phyloP scores from a whole-genome alignment of 2,329 filamentous ascomycete genomes.

The Pezicula radicicola region DNA sequence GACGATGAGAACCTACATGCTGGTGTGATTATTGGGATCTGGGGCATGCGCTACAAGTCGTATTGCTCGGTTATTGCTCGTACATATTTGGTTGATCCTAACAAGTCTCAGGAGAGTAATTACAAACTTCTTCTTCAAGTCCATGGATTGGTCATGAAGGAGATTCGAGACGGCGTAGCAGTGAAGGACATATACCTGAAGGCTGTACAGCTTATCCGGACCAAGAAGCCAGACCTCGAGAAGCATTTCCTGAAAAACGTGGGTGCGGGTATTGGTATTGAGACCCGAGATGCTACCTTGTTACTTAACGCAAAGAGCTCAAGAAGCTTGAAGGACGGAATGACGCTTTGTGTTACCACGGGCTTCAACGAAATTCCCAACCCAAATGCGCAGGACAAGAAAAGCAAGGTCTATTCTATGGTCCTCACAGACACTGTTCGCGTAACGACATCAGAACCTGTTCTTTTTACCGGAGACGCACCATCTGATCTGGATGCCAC shows the following conservation, averaged over 20 bases:
- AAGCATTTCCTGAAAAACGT: constrained; percentile 93
- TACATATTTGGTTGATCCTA: constrained; percentile 95
- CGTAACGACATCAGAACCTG: constrained; percentile 73
- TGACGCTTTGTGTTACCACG: constrained; percentile 90
- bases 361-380: constrained; percentile 90
- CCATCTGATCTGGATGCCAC: constrained; percentile 89
- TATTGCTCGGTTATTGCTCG: constrained; percentile 91
- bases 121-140: constrained; percentile 86
- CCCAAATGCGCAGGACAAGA: constrained; percentile 81
- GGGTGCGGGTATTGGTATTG: constrained; percentile 88
- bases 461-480: constrained; percentile 91
- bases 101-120: constrained; percentile 90
- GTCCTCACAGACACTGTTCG: constrained; percentile 92
- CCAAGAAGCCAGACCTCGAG: constrained; percentile 93
- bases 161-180: constrained; percentile 79
- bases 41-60: constrained; percentile 92
- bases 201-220: constrained; percentile 73
- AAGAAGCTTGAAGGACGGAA: constrained; percentile 85
- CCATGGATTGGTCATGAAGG: constrained; percentile 87
- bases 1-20: constrained; percentile 83
- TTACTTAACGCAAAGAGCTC: constrained; percentile 84
- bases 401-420: constrained; percentile 83
- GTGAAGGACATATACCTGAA: constrained; percentile 93
- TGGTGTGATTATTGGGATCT: constrained; percentile 87
- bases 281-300: constrained; percentile 81